A percentile compares a stretch with the other conserved stretches of the same genome.
These are phyloP conservation scores for Pisolithus sp. DNA, from an alignment of 768 basidiomycete genomes.

Conservation along the genomic window DNA sequence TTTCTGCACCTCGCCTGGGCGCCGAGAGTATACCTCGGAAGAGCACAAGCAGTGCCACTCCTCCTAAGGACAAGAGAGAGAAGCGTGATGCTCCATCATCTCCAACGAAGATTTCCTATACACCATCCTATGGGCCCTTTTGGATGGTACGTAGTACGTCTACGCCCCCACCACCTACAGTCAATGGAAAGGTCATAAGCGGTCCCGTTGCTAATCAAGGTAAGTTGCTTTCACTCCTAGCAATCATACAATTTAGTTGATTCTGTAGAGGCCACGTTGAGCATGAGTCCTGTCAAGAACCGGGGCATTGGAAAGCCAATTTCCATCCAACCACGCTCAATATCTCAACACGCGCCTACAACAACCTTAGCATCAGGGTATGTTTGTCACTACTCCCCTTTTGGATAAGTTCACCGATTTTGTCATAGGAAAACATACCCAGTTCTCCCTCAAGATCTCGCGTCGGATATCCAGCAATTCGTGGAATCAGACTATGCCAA, in stretches of 20 bases:
- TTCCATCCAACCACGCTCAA: constrained; percentile 39
- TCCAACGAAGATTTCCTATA: constrained; percentile 39
- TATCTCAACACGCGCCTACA: constrained; percentile 23
- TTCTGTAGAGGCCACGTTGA: constrained; percentile 51
- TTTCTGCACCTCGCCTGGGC: constrained; percentile 12
- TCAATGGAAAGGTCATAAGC: constrained; percentile 63
- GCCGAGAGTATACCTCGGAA: constrained; percentile 25
- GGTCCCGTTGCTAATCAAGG: constrained; percentile 65
- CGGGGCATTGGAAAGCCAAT: constrained; percentile 59
- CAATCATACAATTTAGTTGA: neutral
- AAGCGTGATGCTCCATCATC: constrained; percentile 35
- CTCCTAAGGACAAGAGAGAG: constrained; percentile 19
- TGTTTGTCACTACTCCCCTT: constrained; percentile 16
- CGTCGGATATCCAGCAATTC: constrained; percentile 82
- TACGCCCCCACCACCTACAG: constrained; percentile 30
- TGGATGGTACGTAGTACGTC: constrained; percentile 32
- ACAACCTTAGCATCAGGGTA: constrained; percentile 62
- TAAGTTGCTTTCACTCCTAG: constrained; percentile 26
- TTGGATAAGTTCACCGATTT: constrained; percentile 4
- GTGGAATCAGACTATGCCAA: constrained; percentile 79
- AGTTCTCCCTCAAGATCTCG: constrained; percentile 72
- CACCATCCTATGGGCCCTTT: constrained; percentile 25
- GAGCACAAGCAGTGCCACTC: constrained; percentile 25
- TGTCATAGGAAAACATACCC: constrained; percentile 55
- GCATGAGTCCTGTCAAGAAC: constrained; percentile 73